phyloP scores from a whole-genome alignment of 495 filamentous ascomycete species.

The Xeromyces bisporus region DNA sequence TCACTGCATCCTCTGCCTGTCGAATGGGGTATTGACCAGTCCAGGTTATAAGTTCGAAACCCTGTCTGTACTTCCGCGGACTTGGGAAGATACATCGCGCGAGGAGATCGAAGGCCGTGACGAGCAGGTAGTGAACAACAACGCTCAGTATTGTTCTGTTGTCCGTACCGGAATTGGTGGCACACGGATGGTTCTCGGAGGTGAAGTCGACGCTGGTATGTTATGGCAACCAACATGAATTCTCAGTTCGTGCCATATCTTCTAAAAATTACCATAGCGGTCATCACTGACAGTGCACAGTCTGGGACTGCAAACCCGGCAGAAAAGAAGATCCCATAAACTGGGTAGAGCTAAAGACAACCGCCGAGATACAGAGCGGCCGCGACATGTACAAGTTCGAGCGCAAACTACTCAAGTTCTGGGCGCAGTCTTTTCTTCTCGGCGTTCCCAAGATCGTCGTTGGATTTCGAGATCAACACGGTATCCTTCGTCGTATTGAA shows the following conservation, averaged over 20 bases:
- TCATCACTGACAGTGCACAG: slow-evolving; percentile 18
- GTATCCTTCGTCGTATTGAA: slow-evolving; percentile 50
- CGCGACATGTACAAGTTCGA: slow-evolving; percentile 61
- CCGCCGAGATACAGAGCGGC: slow-evolving; percentile 45
- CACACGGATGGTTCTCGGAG: slow-evolving; percentile 58
- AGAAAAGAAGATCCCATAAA: slow-evolving; percentile 50
- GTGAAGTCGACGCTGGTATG: slow-evolving; percentile 82
- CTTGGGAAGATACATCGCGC: slow-evolving; percentile 53
- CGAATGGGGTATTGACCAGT: slow-evolving; percentile 5
- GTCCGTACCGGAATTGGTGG: slow-evolving; percentile 73
- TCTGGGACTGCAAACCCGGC: slow-evolving; percentile 67
- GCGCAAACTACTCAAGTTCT: slow-evolving; percentile 82
- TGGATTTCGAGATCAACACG: slow-evolving; percentile 62
- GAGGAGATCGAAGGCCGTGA: slow-evolving; percentile 64
- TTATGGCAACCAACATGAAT: no score
- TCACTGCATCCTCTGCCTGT: neutral
- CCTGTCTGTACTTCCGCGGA: slow-evolving; percentile 50
- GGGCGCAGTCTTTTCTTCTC: slow-evolving; percentile 90
- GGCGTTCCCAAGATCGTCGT: slow-evolving; percentile 85
- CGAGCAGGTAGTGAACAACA: slow-evolving; percentile 57
- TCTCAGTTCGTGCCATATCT: no score
- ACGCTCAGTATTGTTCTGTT: slow-evolving; percentile 86
- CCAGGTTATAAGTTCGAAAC: slow-evolving; percentile 94
- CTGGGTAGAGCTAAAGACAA: slow-evolving; percentile 93
- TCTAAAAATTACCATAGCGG: no score